Evolutionary conservation across 441 rosid genomes (phyloP), one percentile per base, ranked within the genome.

Genomic region (Erodium moschatum): DNA sequence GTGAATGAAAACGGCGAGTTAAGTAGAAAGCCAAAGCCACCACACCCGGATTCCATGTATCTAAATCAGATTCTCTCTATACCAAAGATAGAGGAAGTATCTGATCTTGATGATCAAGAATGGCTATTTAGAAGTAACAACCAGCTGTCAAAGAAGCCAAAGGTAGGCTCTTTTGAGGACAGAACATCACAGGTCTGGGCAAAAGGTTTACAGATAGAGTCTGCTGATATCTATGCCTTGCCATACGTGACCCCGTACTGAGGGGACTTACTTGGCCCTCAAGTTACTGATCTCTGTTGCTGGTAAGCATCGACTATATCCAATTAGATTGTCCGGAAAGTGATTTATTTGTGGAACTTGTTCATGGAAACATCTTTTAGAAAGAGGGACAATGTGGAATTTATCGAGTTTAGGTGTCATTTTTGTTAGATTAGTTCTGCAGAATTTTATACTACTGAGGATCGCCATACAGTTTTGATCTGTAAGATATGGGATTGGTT

Each of bases 211-310:
- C 75, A 48, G 65, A 70, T 87, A 76, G 92, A 85, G 58, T 79
- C 82, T 72, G 85, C 80, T 8, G 87, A 83, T 67, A 21, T 79
- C 20, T 38, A 72, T 33, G 88, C 84, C 38, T 76, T 85, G 71
- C 92, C 89, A 1, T 87, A 81, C 52, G 89, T 87, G 69, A 79
- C 84, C 70, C 89, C 87, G 18, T 85, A 74, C 71, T 87, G 80
- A 85, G 31, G 31, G 31, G 40, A 35, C 9, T 5, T 35, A 0
- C 40, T 35, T 35, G 40, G 40, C 40, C 40, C 40, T 35, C 40
- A 35, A 35, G 40, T 35, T 7, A 35, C 40, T 35, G 40, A 35
- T 35, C 40, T 35, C 40, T 2, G 15, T 12, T 10, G 13, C 12
- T 11, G 15, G 52, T 31, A 40, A 63, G 64, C 67, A 24, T 19